Percentiles rank a stretch among this genome's conserved stretches.
These are phyloP conservation scores for Kitagawia praeruptora DNA, from an alignment of 129 eudicot species.

Conservation along the genomic window DNA sequence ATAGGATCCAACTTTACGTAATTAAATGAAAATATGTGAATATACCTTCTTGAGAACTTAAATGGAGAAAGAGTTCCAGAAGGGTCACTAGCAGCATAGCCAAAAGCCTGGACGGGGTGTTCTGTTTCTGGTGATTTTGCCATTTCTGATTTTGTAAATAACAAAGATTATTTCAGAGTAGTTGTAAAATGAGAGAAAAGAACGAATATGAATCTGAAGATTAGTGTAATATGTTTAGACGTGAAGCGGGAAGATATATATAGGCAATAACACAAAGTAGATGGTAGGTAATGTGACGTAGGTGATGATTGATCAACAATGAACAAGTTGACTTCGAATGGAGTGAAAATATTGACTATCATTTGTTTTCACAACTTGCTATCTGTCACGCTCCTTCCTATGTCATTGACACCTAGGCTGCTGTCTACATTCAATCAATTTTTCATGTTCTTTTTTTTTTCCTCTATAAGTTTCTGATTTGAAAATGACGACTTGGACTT, in stretches of 20 bases:
- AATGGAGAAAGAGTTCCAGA: slow-evolving; percentile 30
- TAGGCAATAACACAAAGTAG: background rate
- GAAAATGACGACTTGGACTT: too few species aligned
- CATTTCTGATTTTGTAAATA: slow-evolving; percentile 7
- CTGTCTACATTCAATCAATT: too few species aligned
- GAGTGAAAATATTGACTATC: too few species aligned
- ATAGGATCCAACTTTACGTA: background rate
- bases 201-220: background rate
- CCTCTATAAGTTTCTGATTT: too few species aligned
- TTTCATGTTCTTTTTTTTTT: too few species aligned
- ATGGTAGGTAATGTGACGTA: background rate
- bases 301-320: background rate
- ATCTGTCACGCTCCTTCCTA: too few species aligned
- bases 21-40: background rate
- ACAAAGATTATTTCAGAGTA: background rate
- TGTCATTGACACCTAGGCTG: too few species aligned
- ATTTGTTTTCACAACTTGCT: too few species aligned
- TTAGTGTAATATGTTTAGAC: background rate
- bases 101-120: slow-evolving; percentile 30
- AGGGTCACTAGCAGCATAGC: slow-evolving; percentile 28
- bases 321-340: background rate
- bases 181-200: background rate
- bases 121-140: slow-evolving; percentile 23
- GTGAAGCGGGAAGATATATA: background rate
- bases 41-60: slow-evolving; percentile 9